Base-by-base conservation (phyloP, 2,329 filamentous ascomycete species). In the Fusarium lyarnte region DNA sequence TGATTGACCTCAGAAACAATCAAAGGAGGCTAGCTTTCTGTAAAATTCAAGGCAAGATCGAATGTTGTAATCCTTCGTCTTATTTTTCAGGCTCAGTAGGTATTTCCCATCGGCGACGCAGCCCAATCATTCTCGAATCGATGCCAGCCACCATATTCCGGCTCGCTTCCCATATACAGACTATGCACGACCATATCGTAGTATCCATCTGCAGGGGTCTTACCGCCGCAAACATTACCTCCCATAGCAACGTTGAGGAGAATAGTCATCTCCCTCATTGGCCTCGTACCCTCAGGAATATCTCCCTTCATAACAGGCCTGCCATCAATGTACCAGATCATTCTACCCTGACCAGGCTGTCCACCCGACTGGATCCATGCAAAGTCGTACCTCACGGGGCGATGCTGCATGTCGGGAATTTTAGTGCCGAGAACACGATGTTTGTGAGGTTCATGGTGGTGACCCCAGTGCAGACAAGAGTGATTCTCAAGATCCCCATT, bases 171-270 rank as follows among this genome's bases (percentile, higher is more conserved):
- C 82, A 90, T 82, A 70, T 83, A 85, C 53, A 90, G 69, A 29
- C 83, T 82, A 63, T 87, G 85, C 1, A 90, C 80, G 5, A 89
- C 83, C 78, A 90, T 83, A 63, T 90, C 88, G 74, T 90, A 90
- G 27, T 81, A 78, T 0, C 88, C 88, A 70, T 89, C 84, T 1
- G 74, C 78, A 2, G 88, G 88, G 19, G 82, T 79, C 74, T 83
- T 84, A 0, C 87, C 87, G 21, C 83, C 79, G 70, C 87, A 89
- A 9, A 90, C 88, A 65, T 87, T 89, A 0, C 88, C 88, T 0
- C 88, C 88, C 86, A 90, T 89, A 3, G 88, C 88, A n/a, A 90
- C 83, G 64, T 90, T 90, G 23, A 90, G 83, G 66, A 90, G 78
- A 13, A 90, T 80, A 23, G 84, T 84, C 79, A 85, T 90, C 31